Conservation (phyloP, 805 yeast species). For the Schwanniomyces yamadae region DNA sequence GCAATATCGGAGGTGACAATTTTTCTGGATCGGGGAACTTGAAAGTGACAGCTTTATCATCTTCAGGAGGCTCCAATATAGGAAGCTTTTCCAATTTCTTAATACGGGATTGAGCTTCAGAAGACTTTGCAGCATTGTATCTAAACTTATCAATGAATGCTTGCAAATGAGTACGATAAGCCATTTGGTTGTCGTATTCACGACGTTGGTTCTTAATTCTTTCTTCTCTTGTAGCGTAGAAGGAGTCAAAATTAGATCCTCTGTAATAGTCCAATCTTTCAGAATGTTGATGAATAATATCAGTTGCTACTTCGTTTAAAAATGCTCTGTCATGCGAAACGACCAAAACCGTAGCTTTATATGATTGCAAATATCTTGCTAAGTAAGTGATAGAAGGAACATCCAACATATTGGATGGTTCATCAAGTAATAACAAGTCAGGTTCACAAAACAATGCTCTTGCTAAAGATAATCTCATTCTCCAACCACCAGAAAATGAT, state of each 20-base stretch:
- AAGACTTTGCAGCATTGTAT: conserved; percentile 95
- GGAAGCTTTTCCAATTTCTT: conserved; percentile 96
- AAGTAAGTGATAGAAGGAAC: conserved; percentile 96
- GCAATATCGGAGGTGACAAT: conserved; percentile 90
- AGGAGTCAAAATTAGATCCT: conserved; percentile 90
- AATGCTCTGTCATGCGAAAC: conserved; percentile 98
- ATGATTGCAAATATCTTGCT: conserved; percentile 84
- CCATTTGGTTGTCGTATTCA: conserved; percentile 98
- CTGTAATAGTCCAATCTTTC: conserved; percentile 95
- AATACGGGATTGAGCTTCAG: conserved; percentile 97
- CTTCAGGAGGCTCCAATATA: conserved; percentile 88
- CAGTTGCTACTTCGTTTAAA: conserved; percentile 97
- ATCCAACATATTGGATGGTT: conserved; percentile 99
- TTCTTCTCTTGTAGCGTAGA: conserved; percentile 92
- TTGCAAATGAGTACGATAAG: conserved; percentile 89
- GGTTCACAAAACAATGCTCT: conserved; percentile 98
- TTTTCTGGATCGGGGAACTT: conserved; percentile 94
- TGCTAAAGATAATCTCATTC: conserved; percentile 98
- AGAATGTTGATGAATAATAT: conserved; percentile 95
- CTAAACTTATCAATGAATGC: conserved; percentile 93
- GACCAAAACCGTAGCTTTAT: conserved; percentile 88
- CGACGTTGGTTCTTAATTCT: conserved; percentile 88
- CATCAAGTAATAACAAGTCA: conserved; percentile 88
- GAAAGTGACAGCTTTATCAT: conserved; percentile 80
- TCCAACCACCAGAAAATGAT: conserved; percentile 99